Percentiles rank a stretch among this genome's conserved stretches.
These are phyloP conservation scores for Penicillium sp. DNA, from an alignment of 2,329 filamentous ascomycete genomes.

Conservation along the genomic window DNA sequence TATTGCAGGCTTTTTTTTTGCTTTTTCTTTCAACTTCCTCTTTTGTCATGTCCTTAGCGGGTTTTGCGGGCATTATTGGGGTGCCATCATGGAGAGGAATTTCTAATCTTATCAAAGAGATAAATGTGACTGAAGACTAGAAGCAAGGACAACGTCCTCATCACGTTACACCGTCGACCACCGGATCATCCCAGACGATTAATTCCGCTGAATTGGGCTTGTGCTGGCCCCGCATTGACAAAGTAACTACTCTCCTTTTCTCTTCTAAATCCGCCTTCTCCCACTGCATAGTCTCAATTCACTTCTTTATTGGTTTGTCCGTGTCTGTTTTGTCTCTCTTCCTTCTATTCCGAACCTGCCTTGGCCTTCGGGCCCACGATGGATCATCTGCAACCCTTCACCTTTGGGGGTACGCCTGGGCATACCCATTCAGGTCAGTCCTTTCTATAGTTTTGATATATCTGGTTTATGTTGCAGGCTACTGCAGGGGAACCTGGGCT, in stretches of 20 bases:
- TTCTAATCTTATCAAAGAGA: neutral
- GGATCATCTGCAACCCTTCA: slow-evolving; percentile 24
- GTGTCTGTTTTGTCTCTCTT: slow-evolving; percentile 2
- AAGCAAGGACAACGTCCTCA: neutral
- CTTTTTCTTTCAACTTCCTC: neutral
- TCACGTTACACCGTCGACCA: slow-evolving; percentile 21
- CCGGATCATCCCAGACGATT: slow-evolving; percentile 15
- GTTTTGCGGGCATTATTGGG: slow-evolving; percentile 18
- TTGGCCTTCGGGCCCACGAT: slow-evolving; percentile 24
- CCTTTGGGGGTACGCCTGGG: slow-evolving; percentile 14
- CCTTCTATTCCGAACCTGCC: slow-evolving; percentile 5
- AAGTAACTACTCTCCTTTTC: slow-evolving; percentile 21
- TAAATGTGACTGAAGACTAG: neutral
- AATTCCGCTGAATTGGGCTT: slow-evolving; percentile 22
- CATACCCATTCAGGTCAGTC: slow-evolving; percentile 29
- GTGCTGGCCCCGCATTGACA: slow-evolving; percentile 21
- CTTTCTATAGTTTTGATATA: slow-evolving; percentile 4
- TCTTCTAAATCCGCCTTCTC: slow-evolving; percentile 21
- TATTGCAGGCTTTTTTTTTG: neutral
- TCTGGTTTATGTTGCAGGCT: neutral
- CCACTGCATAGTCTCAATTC: slow-evolving; percentile 6
- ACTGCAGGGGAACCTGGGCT: neutral
- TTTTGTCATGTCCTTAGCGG: slow-evolving; percentile 15
- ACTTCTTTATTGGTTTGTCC: slow-evolving; percentile 15
- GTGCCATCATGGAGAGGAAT: slow-evolving; percentile 6